A percentile compares a stretch with the other conserved stretches of the same genome.
These are phyloP conservation scores for Tillandsia fasciculata DNA, from an alignment of 176 grass and related monocot genomes.

Conservation along the genomic window DNA sequence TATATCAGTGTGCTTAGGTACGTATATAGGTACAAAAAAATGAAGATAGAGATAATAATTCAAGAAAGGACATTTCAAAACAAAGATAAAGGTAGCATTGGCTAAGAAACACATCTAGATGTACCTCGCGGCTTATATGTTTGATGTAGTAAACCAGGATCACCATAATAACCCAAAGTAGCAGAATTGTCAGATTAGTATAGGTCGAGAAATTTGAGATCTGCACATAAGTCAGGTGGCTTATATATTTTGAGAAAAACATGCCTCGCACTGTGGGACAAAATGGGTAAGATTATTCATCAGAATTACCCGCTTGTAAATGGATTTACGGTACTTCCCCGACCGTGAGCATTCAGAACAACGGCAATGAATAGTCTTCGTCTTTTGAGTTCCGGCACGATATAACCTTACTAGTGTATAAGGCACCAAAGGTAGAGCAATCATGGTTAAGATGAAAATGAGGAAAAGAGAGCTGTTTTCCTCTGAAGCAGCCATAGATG, in stretches of 20 bases:
- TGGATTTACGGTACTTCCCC: constrained; percentile 91
- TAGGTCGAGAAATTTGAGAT: constrained; percentile 98
- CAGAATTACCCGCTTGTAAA: constrained; percentile 65
- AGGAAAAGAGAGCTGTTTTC: constrained; percentile 90
- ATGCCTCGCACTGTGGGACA: not conserved
- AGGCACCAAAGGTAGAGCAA: constrained; percentile 85
- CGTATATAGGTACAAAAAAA: too few relatives aligned
- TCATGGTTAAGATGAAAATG: constrained; percentile 95
- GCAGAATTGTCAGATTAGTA: constrained; percentile 70
- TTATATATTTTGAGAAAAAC: not conserved
- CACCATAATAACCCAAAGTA: constrained; percentile 83
- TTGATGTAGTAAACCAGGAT: constrained; percentile 97
- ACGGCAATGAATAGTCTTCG: constrained; percentile 80
- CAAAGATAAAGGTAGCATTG: not conserved
- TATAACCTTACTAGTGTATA: constrained; percentile 71
- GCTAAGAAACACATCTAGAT: not conserved
- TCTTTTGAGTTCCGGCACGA: constrained; percentile 54
- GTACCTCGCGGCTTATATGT: constrained; percentile 80
- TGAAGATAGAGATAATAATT: not conserved
- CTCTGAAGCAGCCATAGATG: constrained; percentile 69
- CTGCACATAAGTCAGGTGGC: constrained; percentile 25
- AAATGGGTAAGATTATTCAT: too few relatives aligned
- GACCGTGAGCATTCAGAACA: constrained; percentile 71
- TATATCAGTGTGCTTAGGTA: too few relatives aligned
- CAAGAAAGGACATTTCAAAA: not conserved